Conservation (phyloP, 768 basidiomycete species). For the Coprinopsis strossmayeri region DNA sequence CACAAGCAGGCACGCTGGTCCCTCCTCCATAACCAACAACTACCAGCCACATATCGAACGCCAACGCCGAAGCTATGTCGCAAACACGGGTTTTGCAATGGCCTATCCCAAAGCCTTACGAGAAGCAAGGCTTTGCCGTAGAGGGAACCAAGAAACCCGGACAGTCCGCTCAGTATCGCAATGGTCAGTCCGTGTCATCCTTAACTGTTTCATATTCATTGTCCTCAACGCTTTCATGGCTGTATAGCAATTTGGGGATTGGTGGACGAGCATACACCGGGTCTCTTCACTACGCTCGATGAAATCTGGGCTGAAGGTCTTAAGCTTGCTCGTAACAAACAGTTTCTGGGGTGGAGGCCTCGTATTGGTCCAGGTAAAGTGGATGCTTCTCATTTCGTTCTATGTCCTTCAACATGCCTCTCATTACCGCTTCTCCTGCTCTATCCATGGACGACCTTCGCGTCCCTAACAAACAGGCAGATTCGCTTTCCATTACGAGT, state of each 20-base stretch:
- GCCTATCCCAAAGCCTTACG: too few relatives aligned
- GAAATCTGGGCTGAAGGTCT: constrained; percentile 63
- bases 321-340: constrained; percentile 34
- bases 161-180: constrained; percentile 72
- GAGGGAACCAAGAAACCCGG: constrained; percentile 77
- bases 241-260: constrained; percentile 46
- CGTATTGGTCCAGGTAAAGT: constrained; percentile 50
- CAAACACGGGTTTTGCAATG: too few relatives aligned
- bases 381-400: constrained; percentile 32
- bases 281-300: constrained; percentile 43
- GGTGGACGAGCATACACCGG: constrained; percentile 44
- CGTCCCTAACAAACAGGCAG: background rate
- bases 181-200: constrained; percentile 35
- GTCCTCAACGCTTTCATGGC: background rate
- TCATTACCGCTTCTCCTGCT: background rate
- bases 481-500: constrained; percentile 60
- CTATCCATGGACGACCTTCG: background rate
- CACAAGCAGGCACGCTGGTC: too few relatives aligned
- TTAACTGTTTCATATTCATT: background rate
- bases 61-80: too few relatives aligned
- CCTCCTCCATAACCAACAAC: too few relatives aligned
- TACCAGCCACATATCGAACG: too few relatives aligned
- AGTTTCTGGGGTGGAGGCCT: constrained; percentile 56
- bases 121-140: constrained; percentile 54
- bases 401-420: background rate